phyloP scores from a whole-genome alignment of 2,329 filamentous ascomycete genomes.

The Botryosphaeria dothidea region DNA sequence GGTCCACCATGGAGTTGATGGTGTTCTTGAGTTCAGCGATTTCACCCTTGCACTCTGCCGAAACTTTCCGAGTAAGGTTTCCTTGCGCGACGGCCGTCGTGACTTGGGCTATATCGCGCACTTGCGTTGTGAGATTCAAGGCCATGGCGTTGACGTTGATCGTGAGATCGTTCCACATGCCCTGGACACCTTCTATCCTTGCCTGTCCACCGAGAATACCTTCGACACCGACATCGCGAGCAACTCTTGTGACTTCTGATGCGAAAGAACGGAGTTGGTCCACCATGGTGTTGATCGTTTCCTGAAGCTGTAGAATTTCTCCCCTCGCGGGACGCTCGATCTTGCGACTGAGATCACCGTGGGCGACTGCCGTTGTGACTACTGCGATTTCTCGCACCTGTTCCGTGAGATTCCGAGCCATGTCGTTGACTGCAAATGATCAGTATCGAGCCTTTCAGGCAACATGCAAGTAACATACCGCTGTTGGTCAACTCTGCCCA shows the following conservation, averaged over 20 bases:
- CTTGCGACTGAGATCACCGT: conserved; percentile 92
- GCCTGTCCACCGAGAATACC: conserved; percentile 65
- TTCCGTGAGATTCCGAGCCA: conserved; percentile 97
- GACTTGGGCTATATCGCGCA: conserved; percentile 55
- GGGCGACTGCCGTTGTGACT: conserved; percentile 92
- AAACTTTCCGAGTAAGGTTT: conserved; percentile 53
- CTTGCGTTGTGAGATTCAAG: conserved; percentile 54
- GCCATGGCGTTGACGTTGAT: conserved; percentile 57
- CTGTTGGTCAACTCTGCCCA: conserved; percentile 88
- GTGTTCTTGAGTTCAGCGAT: conserved; percentile 54
- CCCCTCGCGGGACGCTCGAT: conserved; percentile 92
- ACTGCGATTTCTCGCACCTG: conserved; percentile 97
- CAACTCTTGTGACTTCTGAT: conserved; percentile 65
- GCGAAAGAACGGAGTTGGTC: conserved; percentile 66
- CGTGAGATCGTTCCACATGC: conserved; percentile 67
- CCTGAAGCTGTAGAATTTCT: conserved; percentile 92
- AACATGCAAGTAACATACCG: conserved; percentile 39
- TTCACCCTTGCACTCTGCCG: conserved; percentile 54
- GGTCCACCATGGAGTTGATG: conserved; percentile 56
- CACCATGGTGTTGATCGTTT: conserved; percentile 75
- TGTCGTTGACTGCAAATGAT: conserved; percentile 73
- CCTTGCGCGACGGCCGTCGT: conserved; percentile 55
- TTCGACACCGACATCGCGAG: conserved; percentile 64
- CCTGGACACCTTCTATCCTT: conserved; percentile 64
- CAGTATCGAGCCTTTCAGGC: conserved; percentile 30